Evolutionary conservation across 1,284 basidiomycete species (phyloP), one percentile per base, ranked within the genome.

Genomic region (Apiotrichum laibachii): DNA sequence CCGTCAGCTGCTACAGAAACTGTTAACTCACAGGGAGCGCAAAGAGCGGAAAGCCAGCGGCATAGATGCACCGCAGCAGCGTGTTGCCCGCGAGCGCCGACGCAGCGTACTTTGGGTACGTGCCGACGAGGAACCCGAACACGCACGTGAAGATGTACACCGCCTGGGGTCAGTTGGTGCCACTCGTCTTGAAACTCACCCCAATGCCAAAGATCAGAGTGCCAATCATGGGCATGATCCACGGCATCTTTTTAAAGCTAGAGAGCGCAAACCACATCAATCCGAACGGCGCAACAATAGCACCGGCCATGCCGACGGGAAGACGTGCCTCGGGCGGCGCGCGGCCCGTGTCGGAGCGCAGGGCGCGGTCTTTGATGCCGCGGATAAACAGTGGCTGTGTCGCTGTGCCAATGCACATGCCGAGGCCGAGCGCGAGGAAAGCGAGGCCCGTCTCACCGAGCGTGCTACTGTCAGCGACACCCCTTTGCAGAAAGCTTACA

Each of bases 151-250:
- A 50, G 7, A 50, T 50, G 37, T 50, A 50, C 9, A 31, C 26
- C 4, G 26, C 26, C 26, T 31, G 26, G 7, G 26, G 26, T 31
- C 26, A 31, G 26, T 7, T 31, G n/a, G n/a, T n/a, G n/a, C n/a
- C 26, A 7, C 26, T 31, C 7, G 26, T 31, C 7, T 31, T 31
- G 7, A 31, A 31, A 31, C 67, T 69, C 9, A 63, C 58, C 16
- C 68, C 71, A 26, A 72, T 53, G 34, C 68, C 70, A 51, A 73
- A 71, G 50, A 69, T 60, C 3, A 61, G 37, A 16, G 64, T 56
- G 1, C 65, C 60, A 12, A 71, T 56, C 35, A 72, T 63, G 16
- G 72, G 71, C 11, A 58, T 62, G 42, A 73, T 68, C 73, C 73
- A 75, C 6, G 40, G 58, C 47, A 57, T 49, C 53, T 5, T 42